Evolutionary conservation across 2,329 filamentous ascomycete species (phyloP), one percentile per base, ranked within the genome.

Genomic region (Colletotrichum camelliae): DNA sequence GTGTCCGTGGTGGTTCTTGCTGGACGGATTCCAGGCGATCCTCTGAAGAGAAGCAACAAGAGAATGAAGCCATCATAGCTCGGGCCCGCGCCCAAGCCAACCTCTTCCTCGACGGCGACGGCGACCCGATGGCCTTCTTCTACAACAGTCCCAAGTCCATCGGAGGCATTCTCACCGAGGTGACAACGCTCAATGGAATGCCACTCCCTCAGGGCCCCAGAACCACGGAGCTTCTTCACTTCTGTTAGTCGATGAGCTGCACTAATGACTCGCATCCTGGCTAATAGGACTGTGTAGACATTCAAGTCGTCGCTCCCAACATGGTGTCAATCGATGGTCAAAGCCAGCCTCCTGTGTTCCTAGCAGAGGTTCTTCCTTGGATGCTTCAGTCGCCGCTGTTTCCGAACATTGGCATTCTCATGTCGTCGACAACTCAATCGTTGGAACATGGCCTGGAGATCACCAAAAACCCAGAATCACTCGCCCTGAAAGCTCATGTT

Each of bases 101-200:
- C 58, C 77, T 77, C 8, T 70, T 78, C 35, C 77, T 78, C 35
- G 77, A 79, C 55, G 79, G 79, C 18, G 66, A 74, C 24, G 76
- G 78, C n/a, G 78, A 80, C 37, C 77, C 77, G 29, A 33, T 67
- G 58, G 78, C 78, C 21, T 79, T 80, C 18, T 68, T 37, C 9
- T 48, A 77, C 48, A 75, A 74, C 29, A 78, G 75, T 60, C 76
- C 76, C 9, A 13, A 57, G 8, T 75, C 77, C 15, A 73, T 80
- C 13, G 77, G 77, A 8, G 77, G 77, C 33, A 78, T 80, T 52
- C 77, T 80, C 35, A 72, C 77, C 2, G 74, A 80, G 77, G 74
- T 52, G 71, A 79, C 69, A 84, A 88, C 81, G 86, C 86, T 83
- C 87, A 87, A 74, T 82, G 76, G 75, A 5, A 73, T 82, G 60